phyloP scores from a whole-genome alignment of 2,329 filamentous ascomycete genomes.

The Xylaria sp. region DNA sequence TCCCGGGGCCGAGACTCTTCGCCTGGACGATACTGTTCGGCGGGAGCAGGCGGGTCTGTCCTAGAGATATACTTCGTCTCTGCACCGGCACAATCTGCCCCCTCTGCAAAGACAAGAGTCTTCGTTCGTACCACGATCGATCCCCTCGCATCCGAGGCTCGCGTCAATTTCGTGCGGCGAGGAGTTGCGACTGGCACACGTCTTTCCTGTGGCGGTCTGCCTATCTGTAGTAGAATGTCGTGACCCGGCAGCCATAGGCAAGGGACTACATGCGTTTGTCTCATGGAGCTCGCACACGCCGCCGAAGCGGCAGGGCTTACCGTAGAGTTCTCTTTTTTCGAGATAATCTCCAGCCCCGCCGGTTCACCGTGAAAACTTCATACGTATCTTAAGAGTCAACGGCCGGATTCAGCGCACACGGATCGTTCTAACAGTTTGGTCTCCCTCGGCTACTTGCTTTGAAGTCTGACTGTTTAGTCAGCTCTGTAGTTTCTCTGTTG shows the following conservation, averaged over 20 bases:
- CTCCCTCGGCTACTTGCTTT: not conserved
- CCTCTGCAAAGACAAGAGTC: constrained; percentile 91
- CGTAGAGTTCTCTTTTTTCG: too few species aligned
- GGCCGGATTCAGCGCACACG: constrained; percentile 91
- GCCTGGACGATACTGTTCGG: constrained; percentile 49
- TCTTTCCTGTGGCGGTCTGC: constrained; percentile 96
- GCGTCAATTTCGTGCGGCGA: constrained; percentile 5
- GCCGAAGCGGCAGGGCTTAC: constrained; percentile 79
- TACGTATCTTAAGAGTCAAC: too few species aligned
- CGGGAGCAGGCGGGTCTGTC: too few species aligned
- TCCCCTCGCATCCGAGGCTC: too few species aligned
- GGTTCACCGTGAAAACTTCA: too few species aligned
- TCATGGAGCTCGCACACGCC: constrained; percentile 83
- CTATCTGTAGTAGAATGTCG: constrained; percentile 98
- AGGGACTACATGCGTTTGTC: constrained; percentile 91
- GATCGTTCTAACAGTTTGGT: constrained; percentile 59
- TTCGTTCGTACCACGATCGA: constrained; percentile 59
- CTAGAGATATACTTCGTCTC: constrained; percentile 55
- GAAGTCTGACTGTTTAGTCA: not conserved
- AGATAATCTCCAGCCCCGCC: not conserved
- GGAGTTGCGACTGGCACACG: constrained; percentile 78
- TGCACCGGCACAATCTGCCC: constrained; percentile 93
- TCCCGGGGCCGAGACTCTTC: constrained; percentile 58
- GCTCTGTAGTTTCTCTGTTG: not conserved
- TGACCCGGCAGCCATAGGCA: constrained; percentile 95